Evolutionary conservation across 139 green algal species (phyloP), one percentile per base, ranked within the genome.

Genomic region (Chlorella sp.): DNA sequence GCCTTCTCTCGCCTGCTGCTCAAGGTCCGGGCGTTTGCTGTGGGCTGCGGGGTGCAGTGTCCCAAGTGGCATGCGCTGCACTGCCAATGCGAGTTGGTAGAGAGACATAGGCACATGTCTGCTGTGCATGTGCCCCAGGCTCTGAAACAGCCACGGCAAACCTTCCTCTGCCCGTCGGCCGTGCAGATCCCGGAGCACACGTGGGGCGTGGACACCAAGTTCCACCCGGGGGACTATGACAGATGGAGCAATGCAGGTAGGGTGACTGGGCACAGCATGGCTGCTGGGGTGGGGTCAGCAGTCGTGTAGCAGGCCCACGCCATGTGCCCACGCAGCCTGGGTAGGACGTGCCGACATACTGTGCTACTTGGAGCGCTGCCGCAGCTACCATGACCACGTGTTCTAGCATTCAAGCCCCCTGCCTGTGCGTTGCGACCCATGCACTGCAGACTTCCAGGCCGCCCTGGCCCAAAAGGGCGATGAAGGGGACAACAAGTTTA

Each of bases 121-220:
- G 67, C n/a, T n/a, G 1, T 73, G 65, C 30, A 3, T 65, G 56
- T 65, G 68, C 68, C 2, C 72, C 14, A 17, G 22, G n/a, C n/a
- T n/a, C n/a, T n/a, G n/a, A n/a, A n/a, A n/a, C n/a, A n/a, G n/a
- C n/a, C n/a, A n/a, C n/a, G n/a, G n/a, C n/a, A n/a, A n/a, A n/a
- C n/a, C n/a, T n/a, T 70, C 30, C 2, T 32, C 64, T 11, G 60
- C 32, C 41, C 6, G 64, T 17, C 1, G 40, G 64, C 14, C 26
- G 43, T 68, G 51, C 89, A 92, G 89, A 54, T 93, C 16, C 75
- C 90, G 1, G 92, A 95, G 80, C 92, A 95, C 87, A 95, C 92
- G 4, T 95, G 90, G 90, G 92, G 92, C 14, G 43, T 82, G 6
- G 88, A 92, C 75, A 83, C 80, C 17, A 94, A 94, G 81, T 82